A percentile compares a stretch with the other conserved stretches of the same genome.
These are phyloP conservation scores for Onygena corvina DNA, from an alignment of 2,329 filamentous ascomycete genomes.

Conservation along the genomic window DNA sequence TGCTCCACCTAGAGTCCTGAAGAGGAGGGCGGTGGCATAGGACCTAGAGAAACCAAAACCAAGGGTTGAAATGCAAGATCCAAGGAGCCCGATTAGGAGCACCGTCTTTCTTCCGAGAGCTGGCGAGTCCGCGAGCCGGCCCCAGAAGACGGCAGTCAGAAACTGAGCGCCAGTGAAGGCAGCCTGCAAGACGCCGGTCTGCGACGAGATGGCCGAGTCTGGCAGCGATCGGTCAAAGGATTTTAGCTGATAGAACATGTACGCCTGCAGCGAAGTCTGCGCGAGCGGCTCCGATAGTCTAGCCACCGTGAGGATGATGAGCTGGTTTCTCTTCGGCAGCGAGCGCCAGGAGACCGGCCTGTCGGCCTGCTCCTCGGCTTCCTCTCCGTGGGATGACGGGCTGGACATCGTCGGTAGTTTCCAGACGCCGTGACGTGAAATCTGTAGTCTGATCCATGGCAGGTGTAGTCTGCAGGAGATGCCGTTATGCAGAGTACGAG, in stretches of 20 bases:
- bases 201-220: slow-evolving; percentile 56
- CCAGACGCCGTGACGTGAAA: no score
- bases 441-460: no score
- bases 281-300: slow-evolving; percentile 72
- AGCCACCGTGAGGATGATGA: slow-evolving; percentile 64
- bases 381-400: slow-evolving; percentile 9
- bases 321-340: slow-evolving; percentile 63
- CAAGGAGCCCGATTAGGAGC: slow-evolving; percentile 61
- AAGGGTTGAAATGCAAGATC: slow-evolving; percentile 53
- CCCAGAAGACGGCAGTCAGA: slow-evolving; percentile 72
- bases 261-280: slow-evolving; percentile 64
- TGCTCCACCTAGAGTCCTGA: slow-evolving; percentile 53
- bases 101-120: slow-evolving; percentile 63
- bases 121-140: slow-evolving; percentile 54
- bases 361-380: slow-evolving; percentile 19
- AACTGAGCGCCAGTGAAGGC: slow-evolving; percentile 76
- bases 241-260: slow-evolving; percentile 80
- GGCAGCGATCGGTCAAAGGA: slow-evolving; percentile 54
- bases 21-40: slow-evolving; percentile 52
- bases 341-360: slow-evolving; percentile 55
- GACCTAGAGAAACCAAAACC: slow-evolving; percentile 58
- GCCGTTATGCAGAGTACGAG: no score
- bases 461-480: no score
- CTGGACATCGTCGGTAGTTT: slow-evolving; percentile 19
- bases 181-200: slow-evolving; percentile 65